A percentile compares a stretch with the other conserved stretches of the same genome.
Conservation (phyloP, 1,284 basidiomycete species). For the Gymnopus androsaceus region DNA sequence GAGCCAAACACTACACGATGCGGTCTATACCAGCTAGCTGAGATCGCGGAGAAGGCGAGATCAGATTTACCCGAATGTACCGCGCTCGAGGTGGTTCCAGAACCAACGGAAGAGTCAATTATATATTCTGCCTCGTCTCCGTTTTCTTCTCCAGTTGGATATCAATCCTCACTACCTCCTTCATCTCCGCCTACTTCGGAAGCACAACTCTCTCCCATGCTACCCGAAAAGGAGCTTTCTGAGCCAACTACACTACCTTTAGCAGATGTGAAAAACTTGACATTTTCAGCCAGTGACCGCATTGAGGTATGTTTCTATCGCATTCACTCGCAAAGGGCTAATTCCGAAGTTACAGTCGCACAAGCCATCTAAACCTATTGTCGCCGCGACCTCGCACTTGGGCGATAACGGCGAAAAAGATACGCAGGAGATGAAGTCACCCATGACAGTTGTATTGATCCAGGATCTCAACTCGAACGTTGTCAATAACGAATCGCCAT, state of each 20-base stretch:
- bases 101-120: not conserved
- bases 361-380: not conserved
- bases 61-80: not conserved
- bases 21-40: not conserved
- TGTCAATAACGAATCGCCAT: not conserved
- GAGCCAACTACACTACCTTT: not conserved
- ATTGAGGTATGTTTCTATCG: not conserved
- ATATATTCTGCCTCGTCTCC: not conserved
- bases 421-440: not conserved
- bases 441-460: not conserved
- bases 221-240: not conserved
- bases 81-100: not conserved
- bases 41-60: not conserved
- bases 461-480: not conserved
- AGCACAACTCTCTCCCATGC: constrained; percentile 4
- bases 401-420: not conserved
- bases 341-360: not conserved
- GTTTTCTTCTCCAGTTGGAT: not conserved
- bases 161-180: constrained; percentile 5
- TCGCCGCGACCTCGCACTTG: not conserved
- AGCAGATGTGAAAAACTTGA: not conserved
- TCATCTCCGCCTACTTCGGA: constrained; percentile 8
- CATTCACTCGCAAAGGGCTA: not conserved
- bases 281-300: not conserved
- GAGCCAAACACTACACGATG: not conserved